Evolutionary conservation across 257 asterid genomes (phyloP).

Genomic region (Apocynum venetum): DNA sequence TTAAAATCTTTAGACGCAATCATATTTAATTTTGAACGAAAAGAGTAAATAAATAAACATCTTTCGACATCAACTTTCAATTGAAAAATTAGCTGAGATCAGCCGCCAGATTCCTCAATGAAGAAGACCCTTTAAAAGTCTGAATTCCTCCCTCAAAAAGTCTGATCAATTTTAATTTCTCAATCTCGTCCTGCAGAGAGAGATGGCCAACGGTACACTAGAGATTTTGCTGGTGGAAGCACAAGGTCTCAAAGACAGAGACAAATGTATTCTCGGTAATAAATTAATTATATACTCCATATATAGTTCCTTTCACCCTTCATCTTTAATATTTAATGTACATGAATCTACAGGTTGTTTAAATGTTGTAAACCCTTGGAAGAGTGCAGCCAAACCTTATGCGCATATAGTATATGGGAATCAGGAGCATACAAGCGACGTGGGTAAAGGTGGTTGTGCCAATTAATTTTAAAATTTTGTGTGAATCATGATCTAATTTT

Average conservation of each 20-base stretch:
- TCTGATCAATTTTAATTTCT: no score
- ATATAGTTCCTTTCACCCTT: not conserved
- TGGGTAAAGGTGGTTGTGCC: constrained; percentile 12
- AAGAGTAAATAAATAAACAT: no score
- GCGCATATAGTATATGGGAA: constrained; percentile 9
- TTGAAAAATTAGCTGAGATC: not conserved
- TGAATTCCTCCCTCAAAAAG: not conserved
- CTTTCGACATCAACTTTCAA: not conserved
- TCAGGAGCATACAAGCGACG: constrained; percentile 19
- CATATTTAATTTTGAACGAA: no score
- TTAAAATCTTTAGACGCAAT: no score
- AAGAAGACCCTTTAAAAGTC: not conserved
- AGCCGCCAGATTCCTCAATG: not conserved
- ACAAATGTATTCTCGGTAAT: constrained; percentile 10
- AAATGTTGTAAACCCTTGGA: constrained; percentile 12
- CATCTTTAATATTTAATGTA: not conserved
- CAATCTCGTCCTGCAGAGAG: not conserved
- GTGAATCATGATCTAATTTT: no score
- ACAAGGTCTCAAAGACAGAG: constrained; percentile 13
- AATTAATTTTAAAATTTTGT: no score
- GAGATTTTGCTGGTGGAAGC: constrained; percentile 24
- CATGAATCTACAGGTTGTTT: constrained; percentile 2
- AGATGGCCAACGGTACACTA: constrained; percentile 12
- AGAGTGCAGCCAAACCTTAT: constrained; percentile 13
- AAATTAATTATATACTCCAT: no score